These are phyloP conservation scores for Basidioascus undulatus DNA, from an alignment of 768 basidiomycete genomes.

Conservation along the genomic window DNA sequence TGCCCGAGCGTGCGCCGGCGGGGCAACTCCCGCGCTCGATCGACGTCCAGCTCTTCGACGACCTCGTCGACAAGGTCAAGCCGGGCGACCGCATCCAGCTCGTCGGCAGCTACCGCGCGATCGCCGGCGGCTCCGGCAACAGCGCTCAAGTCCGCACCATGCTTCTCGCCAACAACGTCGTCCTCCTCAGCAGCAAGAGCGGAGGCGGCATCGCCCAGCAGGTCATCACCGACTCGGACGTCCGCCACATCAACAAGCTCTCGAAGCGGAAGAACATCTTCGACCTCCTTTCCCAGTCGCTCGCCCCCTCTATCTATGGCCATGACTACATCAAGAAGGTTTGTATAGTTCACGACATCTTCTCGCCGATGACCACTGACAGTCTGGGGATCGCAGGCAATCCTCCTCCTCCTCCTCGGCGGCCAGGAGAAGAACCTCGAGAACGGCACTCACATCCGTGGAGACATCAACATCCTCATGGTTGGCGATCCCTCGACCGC, in stretches of 20 bases:
- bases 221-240: constrained; percentile 73
- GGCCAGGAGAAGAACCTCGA: constrained; percentile 93
- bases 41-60: constrained; percentile 86
- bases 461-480: constrained; percentile 98
- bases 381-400: too few relatives aligned
- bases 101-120: constrained; percentile 79
- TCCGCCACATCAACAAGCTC: constrained; percentile 84
- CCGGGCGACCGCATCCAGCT: constrained; percentile 93
- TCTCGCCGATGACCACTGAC: too few relatives aligned
- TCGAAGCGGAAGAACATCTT: constrained; percentile 72
- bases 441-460: constrained; percentile 95
- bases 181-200: constrained; percentile 76
- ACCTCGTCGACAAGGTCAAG: constrained; percentile 90
- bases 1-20: constrained; percentile 95
- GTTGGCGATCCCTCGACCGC: constrained; percentile 98
- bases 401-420: constrained; percentile 75
- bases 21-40: constrained; percentile 90
- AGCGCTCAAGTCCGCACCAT: constrained; percentile 93
- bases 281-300: constrained; percentile 65
- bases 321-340: constrained; percentile 91
- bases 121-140: constrained; percentile 61
- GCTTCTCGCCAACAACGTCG: constrained; percentile 83
- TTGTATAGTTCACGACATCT: too few relatives aligned
- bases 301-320: constrained; percentile 92
- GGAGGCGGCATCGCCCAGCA: constrained; percentile 89